phyloP scores from a whole-genome alignment of 371 early-diverging fungal species.

The Syncephalis plumigaleata region DNA sequence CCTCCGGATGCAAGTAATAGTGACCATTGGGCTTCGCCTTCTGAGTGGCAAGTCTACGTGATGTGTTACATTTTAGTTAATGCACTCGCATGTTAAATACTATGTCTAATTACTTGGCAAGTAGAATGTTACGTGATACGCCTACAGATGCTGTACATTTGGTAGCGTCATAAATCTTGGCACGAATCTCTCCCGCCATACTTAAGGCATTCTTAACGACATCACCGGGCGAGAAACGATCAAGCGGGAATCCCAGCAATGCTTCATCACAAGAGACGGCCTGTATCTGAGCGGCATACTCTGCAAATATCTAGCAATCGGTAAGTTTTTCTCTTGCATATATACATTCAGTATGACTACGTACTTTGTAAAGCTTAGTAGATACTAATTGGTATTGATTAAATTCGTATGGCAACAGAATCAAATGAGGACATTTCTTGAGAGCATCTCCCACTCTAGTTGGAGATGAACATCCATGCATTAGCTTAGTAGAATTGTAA shows the following conservation, averaged over 20 bases:
- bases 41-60: neutral
- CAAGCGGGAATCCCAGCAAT: too few species aligned
- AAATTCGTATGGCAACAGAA: neutral
- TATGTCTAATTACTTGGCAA: too few species aligned
- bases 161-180: neutral
- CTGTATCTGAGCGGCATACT: neutral
- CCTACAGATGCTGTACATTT: neutral
- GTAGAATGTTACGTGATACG: neutral
- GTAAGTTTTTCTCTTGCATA: too few species aligned
- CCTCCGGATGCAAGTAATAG: neutral
- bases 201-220: neutral
- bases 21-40: neutral
- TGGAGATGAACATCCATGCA: neutral
- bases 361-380: neutral
- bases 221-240: too few species aligned
- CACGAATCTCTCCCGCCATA: neutral
- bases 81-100: too few species aligned
- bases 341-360: too few species aligned
- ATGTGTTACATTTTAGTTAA: too few species aligned
- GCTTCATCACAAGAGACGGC: neutral
- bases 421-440: neutral
- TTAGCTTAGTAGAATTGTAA: too few species aligned
- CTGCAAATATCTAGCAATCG: neutral
- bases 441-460: neutral
- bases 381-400: neutral